Evolutionary conservation across 768 basidiomycete genomes (phyloP).

Genomic region (Hygrophoropsis aurantiaca): DNA sequence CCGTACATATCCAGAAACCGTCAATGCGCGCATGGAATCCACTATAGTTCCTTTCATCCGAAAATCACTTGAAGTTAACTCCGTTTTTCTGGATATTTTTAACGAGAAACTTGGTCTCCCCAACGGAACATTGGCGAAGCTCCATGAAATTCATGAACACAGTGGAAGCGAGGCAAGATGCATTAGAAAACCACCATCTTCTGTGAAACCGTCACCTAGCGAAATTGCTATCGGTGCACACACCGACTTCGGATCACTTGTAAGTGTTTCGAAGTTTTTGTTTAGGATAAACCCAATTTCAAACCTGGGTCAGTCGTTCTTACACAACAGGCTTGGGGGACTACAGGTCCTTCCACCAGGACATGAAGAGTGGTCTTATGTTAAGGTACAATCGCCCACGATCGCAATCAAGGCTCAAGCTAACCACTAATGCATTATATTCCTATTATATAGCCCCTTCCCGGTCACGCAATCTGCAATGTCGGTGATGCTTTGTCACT

Average conservation of each 20-base stretch:
- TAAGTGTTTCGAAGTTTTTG: constrained; percentile 28
- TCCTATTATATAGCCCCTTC: constrained; percentile 41
- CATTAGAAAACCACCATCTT: constrained; percentile 47
- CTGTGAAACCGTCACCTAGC: constrained; percentile 22
- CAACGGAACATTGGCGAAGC: constrained; percentile 39
- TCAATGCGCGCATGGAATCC: constrained; percentile 48
- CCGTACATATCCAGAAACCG: constrained; percentile 56
- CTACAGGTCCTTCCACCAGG: constrained; percentile 68
- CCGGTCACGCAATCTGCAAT: constrained; percentile 60
- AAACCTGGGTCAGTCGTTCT: constrained; percentile 47
- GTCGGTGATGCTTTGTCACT: constrained; percentile 61
- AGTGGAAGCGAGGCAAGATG: constrained; percentile 61
- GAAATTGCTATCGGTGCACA: constrained; percentile 56
- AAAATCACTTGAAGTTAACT: constrained; percentile 57
- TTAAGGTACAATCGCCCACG: constrained; percentile 51
- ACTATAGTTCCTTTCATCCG: constrained; percentile 54
- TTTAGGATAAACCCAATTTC: not conserved
- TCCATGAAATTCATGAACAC: constrained; percentile 45
- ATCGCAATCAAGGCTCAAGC: too few species aligned
- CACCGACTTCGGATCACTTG: constrained; percentile 73
- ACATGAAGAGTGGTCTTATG: constrained; percentile 62
- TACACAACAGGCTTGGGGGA: constrained; percentile 71
- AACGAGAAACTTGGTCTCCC: constrained; percentile 57
- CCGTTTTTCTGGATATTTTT: constrained; percentile 53
- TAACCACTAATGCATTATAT: not conserved